Evolutionary conservation across 2,329 filamentous ascomycete genomes (phyloP), one percentile per base, ranked within the genome.

Genomic region (Pseudovirgaria hyperparasitica): DNA sequence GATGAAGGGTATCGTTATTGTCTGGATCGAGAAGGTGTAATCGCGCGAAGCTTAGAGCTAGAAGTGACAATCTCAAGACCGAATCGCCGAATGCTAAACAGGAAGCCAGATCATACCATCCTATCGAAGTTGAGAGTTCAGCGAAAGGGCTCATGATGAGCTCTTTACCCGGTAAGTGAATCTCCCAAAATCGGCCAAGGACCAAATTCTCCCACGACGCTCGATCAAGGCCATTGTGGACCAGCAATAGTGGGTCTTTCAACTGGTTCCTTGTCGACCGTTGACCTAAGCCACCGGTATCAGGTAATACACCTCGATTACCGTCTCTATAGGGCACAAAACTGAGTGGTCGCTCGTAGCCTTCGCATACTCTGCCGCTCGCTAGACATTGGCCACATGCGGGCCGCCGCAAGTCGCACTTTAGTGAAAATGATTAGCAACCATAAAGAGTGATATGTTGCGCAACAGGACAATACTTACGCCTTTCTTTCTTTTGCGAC

Each of bases 331-430:
- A 30, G 28, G 38, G 33, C 9, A 78, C 73, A 49, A 78, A 78
- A 30, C 76, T 64, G 10, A 65, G 65, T 42, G 75, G 65, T 20
- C 67, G 58, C 41, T 73, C 64, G 46, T 78, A 79, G 20, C 73
- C 73, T 24, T 63, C 64, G 39, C 73, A 78, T 31, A 62, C 48
- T 23, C 70, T 58, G 13, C 69, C 67, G 38, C 63, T 67, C 38
- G 65, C 59, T 30, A 61, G 54, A 45, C 73, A 78, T 43, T 74
- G 75, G 29, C 61, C 62, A 46, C 73, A 78, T 19, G 57, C 55
- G 2, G 73, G 73, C 4, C 65, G 63, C 31, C 67, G 62, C 36
- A 74, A 71, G 50, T 73, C 73, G 46, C 73, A 77, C 67, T 73
- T 11, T 20, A 14, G 9, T 12, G 19, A 6, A 20, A 13, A 19